Evolutionary conservation across 495 filamentous ascomycete species (phyloP), one percentile per base, ranked within the genome.

Genomic region (Aspergillus affinis): DNA sequence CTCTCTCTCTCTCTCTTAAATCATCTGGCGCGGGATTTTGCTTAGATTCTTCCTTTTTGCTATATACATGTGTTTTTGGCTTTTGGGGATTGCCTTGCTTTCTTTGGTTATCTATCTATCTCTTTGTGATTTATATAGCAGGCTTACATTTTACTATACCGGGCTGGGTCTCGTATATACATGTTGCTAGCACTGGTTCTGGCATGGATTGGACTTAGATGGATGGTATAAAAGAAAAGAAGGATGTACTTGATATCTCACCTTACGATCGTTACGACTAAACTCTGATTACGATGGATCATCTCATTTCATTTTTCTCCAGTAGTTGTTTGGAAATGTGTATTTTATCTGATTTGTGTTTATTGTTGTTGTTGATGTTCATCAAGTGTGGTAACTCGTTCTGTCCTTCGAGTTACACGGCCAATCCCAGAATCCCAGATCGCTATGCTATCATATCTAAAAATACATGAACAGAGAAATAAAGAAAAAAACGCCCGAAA

Each of bases 381-480:
- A 15, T 41, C 9, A 41, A 41, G 6, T 30, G 10, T 26, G 23
- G 29, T 32, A 32, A 32, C 29, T 32, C 29, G 29, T 32, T 10
- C 29, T 4, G 23, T 26, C 23, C 10, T 32, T 17, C 36, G 36
- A 41, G 36, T 41, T 10, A 41, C 36, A 3, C 30, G 36, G 36
- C 13, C 1, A 41, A 41, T 15, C 8, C 10, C 36, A 10, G 10
- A 15, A 15, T 32, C 45, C 54, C 54, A 19, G 19, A 48, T 30
- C 47, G 55, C 55, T 51, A 58, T 58, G 55, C 55, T 30, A 44
- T 7, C 4, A 13, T 36, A 8, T 27, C 48, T 36, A 23, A 57
- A 45, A 51, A 54, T 13, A 13, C 26, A 52, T 21, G 23, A 26
- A 26, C 23, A n/a, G n/a, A n/a, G n/a, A n/a, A n/a, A n/a, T 4